A percentile compares a stretch with the other conserved stretches of the same genome.
Evolutionary conservation across 148 eudicot species (phyloP).

Genomic region (Spergularia marina): DNA sequence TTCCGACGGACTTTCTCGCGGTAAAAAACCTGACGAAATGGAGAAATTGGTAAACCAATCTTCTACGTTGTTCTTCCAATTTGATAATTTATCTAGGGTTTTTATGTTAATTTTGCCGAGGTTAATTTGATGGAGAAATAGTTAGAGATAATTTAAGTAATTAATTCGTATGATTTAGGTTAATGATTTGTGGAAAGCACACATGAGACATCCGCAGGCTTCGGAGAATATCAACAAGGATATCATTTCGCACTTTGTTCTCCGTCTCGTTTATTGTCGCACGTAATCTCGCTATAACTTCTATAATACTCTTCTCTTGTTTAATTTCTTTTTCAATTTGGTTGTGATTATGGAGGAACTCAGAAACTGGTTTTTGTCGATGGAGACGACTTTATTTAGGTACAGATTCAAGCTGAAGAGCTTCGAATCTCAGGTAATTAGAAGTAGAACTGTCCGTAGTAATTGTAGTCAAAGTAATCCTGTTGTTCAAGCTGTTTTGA

Average conservation of each 20-base stretch:
- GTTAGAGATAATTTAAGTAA: background rate
- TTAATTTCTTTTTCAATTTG: background rate
- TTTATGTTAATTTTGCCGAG: background rate
- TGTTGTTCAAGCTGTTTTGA: background rate
- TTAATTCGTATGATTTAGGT: constrained; percentile 37
- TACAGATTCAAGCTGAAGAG: constrained; percentile 55
- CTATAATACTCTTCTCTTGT: background rate
- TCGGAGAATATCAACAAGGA: constrained; percentile 74
- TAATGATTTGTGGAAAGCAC: constrained; percentile 52
- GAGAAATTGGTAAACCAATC: constrained; percentile 47
- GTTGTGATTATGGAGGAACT: constrained; percentile 59
- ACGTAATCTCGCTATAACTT: constrained; percentile 35
- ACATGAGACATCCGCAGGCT: constrained; percentile 67
- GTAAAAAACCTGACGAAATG: constrained; percentile 74
- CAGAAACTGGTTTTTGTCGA: constrained; percentile 88
- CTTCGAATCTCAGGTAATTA: constrained; percentile 56
- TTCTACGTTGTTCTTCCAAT: background rate
- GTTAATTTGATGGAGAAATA: background rate
- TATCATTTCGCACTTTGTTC: constrained; percentile 83
- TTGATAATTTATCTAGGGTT: background rate
- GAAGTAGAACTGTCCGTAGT: background rate
- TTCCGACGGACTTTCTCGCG: constrained; percentile 89
- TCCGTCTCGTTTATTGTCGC: constrained; percentile 90
- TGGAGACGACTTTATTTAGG: constrained; percentile 80
- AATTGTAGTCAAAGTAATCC: background rate